Evolutionary conservation across 495 filamentous ascomycete species (phyloP).

Genomic region (Daldinia grandis): DNA sequence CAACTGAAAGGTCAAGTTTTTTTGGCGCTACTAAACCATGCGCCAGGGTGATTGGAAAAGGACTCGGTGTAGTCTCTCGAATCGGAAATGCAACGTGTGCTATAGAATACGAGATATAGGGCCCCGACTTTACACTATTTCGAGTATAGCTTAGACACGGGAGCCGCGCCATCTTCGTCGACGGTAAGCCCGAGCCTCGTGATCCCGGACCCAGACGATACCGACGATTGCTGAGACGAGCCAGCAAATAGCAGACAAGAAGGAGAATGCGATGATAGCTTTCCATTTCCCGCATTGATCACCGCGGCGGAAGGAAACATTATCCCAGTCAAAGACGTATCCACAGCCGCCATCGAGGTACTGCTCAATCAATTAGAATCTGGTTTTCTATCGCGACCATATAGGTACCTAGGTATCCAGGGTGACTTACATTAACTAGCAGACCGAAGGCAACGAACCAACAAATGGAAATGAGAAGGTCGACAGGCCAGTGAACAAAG

Average conservation of each 20-base stretch:
- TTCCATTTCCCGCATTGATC: constrained; percentile 71
- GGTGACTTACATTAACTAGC: constrained; percentile 60
- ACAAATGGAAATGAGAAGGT: constrained; percentile 65
- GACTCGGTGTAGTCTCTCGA: neutral
- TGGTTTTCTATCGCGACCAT: neutral
- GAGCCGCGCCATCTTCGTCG: constrained; percentile 54
- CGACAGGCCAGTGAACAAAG: constrained; percentile 61
- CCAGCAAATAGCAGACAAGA: constrained; percentile 73
- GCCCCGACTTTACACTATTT: neutral
- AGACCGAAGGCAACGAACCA: constrained; percentile 74
- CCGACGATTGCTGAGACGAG: constrained; percentile 66
- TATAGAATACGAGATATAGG: neutral
- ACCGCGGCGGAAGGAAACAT: constrained; percentile 80
- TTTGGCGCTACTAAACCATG: neutral
- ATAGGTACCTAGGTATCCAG: too few species aligned
- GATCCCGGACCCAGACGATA: constrained; percentile 55
- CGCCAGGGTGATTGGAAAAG: neutral
- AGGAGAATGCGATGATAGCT: constrained; percentile 71
- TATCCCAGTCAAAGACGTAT: constrained; percentile 86
- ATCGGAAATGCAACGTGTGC: neutral
- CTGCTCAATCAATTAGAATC: constrained; percentile 27
- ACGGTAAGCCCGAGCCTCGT: constrained; percentile 36
- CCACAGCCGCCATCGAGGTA: constrained; percentile 61
- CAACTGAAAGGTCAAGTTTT: neutral
- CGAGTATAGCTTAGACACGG: constrained; percentile 48